Conservation (phyloP, 2,329 filamentous ascomycete species). For the Pyricularia sp. region DNA sequence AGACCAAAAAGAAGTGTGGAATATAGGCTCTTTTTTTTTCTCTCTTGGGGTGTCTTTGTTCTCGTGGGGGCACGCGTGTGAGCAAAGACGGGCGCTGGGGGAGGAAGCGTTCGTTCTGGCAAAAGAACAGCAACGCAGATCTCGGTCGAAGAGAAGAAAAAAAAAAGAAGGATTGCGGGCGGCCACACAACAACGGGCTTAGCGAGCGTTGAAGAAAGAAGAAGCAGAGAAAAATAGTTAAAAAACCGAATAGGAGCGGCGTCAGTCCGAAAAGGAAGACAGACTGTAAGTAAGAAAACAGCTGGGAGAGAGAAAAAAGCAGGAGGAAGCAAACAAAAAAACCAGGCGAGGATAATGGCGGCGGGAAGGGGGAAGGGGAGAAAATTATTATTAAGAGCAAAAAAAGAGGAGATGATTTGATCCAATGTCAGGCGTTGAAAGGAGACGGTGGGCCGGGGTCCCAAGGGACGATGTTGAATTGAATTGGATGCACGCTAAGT, state of each 20-base stretch:
- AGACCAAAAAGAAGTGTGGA: neutral
- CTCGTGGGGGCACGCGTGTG: neutral
- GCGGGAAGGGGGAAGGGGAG: slow-evolving; percentile 20
- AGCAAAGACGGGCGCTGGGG: neutral
- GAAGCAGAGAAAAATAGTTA: slow-evolving; percentile 9
- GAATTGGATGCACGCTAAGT: slow-evolving; percentile 26
- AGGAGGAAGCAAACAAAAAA: slow-evolving; percentile 23
- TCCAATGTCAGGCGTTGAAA: slow-evolving; percentile 9
- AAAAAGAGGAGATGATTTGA: slow-evolving; percentile 12
- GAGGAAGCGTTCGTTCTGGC: neutral
- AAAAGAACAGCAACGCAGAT: neutral
- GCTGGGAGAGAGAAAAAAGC: slow-evolving; percentile 7
- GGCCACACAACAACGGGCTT: slow-evolving; percentile 3
- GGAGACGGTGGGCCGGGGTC: slow-evolving; percentile 8
- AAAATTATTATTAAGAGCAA: slow-evolving; percentile 12
- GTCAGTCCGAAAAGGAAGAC: neutral
- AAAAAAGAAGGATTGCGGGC: neutral
- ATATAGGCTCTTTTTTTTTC: neutral
- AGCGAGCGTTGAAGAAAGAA: slow-evolving; percentile 20
- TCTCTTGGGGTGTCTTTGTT: neutral
- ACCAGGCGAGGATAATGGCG: slow-evolving; percentile 23
- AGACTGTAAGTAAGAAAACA: neutral
- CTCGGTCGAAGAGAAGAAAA: slow-evolving; percentile 1
- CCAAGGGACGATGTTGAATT: slow-evolving; percentile 20
- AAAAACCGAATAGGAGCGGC: slow-evolving; percentile 11